Base-by-base conservation (phyloP, 371 early-diverging fungal genomes). In the Mortierella sp. region DNA sequence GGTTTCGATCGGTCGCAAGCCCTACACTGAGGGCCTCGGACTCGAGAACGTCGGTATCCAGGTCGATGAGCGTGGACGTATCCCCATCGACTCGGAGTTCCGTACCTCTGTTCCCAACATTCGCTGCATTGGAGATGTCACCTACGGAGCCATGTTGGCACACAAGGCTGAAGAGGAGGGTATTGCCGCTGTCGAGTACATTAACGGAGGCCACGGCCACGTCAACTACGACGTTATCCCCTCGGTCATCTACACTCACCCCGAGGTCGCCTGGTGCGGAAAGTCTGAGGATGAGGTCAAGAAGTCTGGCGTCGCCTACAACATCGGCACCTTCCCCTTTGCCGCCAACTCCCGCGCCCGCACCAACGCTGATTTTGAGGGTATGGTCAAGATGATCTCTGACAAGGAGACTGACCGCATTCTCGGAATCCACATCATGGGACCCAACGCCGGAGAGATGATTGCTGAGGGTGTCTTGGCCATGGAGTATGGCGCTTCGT, bases 111-210 rank as follows among this genome's bases (percentile, higher is more conserved):
- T 97, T 63, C 89, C 96, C 77, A 91, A 92, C 91, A 95, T 99
- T 81, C 95, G 96, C 82, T 98, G 97, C 88, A 98, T 99, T 88
- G 99, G 99, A 88, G 99, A 99, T 90, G 98, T 93, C 74, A 98
- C 98, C 77, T 94, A 94, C 72, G 99, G 99, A 71, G 97, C 98
- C 74, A 99, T 99, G 99, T 93, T 99, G 90, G 99, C 99, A 56
- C 99, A 99, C 95, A 99, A 99, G 94, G 99, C 99, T 75, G 99
- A 99, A 90, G 99, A 99, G 91, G 99, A 99, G 90, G 99, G 97
- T 89, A 97, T 99, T 82, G 99, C 98, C 43, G 97, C 96, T 72
- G 97, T 95, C 83, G 99, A 99, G 89, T 94, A 96, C 94, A 95
- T 99, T 74, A 94, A 93, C 79, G 93, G 93, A 78, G 98, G 98